These are phyloP conservation scores for Artemisia annua DNA, from an alignment of 129 eudicot species.

Conservation along the genomic window DNA sequence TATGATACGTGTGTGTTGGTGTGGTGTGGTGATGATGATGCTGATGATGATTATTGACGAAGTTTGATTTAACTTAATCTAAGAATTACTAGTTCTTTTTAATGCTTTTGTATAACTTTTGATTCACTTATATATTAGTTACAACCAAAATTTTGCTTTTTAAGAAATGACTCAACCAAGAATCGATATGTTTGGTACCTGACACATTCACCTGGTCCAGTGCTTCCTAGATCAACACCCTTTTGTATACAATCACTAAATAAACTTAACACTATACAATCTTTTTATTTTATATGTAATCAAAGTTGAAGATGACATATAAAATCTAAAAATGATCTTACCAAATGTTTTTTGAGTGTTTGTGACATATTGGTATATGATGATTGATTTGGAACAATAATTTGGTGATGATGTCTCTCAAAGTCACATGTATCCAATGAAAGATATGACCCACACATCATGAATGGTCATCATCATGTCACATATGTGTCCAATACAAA, in stretches of 20 bases:
- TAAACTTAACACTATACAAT: not conserved
- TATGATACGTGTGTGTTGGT: no score
- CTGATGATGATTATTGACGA: no score
- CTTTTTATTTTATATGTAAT: not conserved
- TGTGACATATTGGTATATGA: constrained; percentile 11
- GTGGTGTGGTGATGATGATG: no score
- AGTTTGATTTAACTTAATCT: no score
- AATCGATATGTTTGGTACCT: not conserved
- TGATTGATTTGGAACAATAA: constrained; percentile 29
- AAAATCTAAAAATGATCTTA: constrained; percentile 8
- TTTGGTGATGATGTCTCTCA: constrained; percentile 56
- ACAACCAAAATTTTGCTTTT: not conserved
- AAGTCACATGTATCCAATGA: constrained; percentile 49
- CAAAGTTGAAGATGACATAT: not conserved
- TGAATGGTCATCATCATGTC: constrained; percentile 49
- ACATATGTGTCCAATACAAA: constrained; percentile 31
- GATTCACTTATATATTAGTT: not conserved
- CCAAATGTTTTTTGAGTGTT: constrained; percentile 12
- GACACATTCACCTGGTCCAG: not conserved
- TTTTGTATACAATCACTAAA: no score
- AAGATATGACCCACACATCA: constrained; percentile 50
- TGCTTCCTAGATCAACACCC: no score
- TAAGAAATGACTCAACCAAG: not conserved
- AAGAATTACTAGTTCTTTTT: no score
- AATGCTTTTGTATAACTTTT: not conserved